These are phyloP conservation scores for Pyrrhoderma lamaoense DNA, from an alignment of 1,284 basidiomycete genomes.

Conservation along the genomic window DNA sequence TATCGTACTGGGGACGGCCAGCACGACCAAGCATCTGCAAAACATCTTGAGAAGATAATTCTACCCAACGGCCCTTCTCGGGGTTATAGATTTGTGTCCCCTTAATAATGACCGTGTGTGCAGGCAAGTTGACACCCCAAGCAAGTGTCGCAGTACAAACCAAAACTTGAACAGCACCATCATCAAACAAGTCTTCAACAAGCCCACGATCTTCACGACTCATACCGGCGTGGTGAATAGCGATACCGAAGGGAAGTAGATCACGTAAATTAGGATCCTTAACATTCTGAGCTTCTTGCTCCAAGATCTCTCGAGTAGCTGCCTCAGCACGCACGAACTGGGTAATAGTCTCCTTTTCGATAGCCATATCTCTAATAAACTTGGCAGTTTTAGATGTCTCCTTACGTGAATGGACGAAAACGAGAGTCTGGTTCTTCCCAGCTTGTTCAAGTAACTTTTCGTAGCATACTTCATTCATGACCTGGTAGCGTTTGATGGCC, in stretches of 20 bases:
- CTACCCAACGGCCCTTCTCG: constrained; percentile 96
- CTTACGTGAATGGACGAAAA: constrained; percentile 98
- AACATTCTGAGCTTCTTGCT: constrained; percentile 78
- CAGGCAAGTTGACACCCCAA: constrained; percentile 98
- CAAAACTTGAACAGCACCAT: constrained; percentile 90
- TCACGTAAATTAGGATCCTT: constrained; percentile 85
- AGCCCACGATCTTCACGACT: constrained; percentile 86
- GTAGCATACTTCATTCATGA: constrained; percentile 99
- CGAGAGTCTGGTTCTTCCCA: constrained; percentile 85
- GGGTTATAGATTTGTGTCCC: constrained; percentile 99
- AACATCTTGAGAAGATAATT: constrained; percentile 94
- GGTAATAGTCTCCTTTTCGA: constrained; percentile 94
- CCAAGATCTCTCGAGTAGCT: constrained; percentile 82
- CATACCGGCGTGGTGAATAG: constrained; percentile 99
- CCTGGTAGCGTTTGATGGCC: constrained; percentile 96
- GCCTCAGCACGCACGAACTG: constrained; percentile 92
- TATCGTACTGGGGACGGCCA: constrained; percentile 96
- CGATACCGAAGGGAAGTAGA: constrained; percentile 93
- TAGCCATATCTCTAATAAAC: constrained; percentile 90
- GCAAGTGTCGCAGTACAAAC: constrained; percentile 97
- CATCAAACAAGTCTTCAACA: constrained; percentile 93
- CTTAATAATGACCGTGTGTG: constrained; percentile 98
- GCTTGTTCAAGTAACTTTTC: constrained; percentile 96
- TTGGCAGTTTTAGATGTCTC: constrained; percentile 97
- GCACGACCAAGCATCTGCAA: constrained; percentile 99